Base-by-base conservation (phyloP, 768 basidiomycete species). In the Leucogyrophana mollusca region DNA sequence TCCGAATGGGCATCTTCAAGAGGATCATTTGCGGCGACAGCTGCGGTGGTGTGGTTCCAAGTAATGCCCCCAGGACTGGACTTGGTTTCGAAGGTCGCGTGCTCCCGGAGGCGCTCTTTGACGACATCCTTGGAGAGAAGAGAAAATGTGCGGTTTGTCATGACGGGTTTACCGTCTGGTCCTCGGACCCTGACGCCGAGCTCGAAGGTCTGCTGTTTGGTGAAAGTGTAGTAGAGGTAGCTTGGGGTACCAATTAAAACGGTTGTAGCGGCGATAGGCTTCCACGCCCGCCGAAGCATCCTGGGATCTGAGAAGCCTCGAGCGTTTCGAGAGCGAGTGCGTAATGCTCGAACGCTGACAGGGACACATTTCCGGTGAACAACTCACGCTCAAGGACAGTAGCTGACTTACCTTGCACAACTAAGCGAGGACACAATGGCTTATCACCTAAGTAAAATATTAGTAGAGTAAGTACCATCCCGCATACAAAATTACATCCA, bases 1-100 rank as follows among this genome's bases (percentile, higher is more conserved):
- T 77, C 75, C 3, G 88, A 80, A 53, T 85, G 78, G 20, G 92
- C 83, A 61, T 99, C 96, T 66, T 99, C 96, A 42, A 96, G 83
- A 7, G 93, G 90, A 49, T 87, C 80, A 59, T 99, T 99, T 3
- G 92, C 87, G 1, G 89, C 73, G 27, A 98, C 71, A 25, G 76
- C 78, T 14, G 90, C 89, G 3, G 87, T 94, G 39, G 85, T 77
- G 66, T 86, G 85, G 53, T 77, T 83, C 89, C 89, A 91, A 10
- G 73, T 66, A 43, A 80, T 67, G 14, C 83, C 82, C 25, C 72
- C 72, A 0, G 79, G 81, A 34, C 79, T 70, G 10, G 68, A 47
- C 37, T 76, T 66, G 16, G 68, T 69, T 44, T 79, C 68, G 14
- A 67, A 66, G 3, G 69, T 70, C 3, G 80, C 78, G 51, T 79